Base-by-base conservation (phyloP, 2,329 filamentous ascomycete genomes). In the Monosporascus sp. region DNA sequence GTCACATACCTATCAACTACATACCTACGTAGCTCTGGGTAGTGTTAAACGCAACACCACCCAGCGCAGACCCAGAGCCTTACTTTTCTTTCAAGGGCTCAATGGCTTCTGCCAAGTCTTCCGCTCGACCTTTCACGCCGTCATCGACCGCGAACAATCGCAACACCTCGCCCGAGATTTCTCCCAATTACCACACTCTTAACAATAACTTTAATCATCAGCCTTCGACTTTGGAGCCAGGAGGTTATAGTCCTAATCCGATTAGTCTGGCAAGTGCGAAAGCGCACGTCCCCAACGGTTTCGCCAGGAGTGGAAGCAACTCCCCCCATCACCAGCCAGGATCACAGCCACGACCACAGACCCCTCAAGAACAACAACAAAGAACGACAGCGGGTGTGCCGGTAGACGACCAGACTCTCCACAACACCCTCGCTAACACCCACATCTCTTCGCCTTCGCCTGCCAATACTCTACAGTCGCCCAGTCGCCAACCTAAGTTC, bases 401-500 rank as follows among this genome's bases (percentile, higher is more conserved):
- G 18, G 55, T 67, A 6, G 66, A 71, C 55, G 61, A 69, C 50
- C 65, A 68, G 50, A 70, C 70, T 3, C 44, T 68, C 38, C 64
- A 67, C 51, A 73, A 72, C 54, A 72, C 72, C 2, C 48, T 68
- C 20, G 65, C 69, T 43, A 72, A 74, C 58, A 57, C 70, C 5
- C 65, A 69, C 45, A 55, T 65, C 27, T 53, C 64, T 35, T 63
- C 67, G 25, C 60, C 63, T 46, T 17, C 14, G 20, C 55, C 58
- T 25, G 59, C 59, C 53, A 61, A 61, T 47, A 58, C 53, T 45
- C 51, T 60, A 24, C 57, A 62, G 48, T 45, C 47, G 35, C 48
- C 56, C n/a, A 60, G 52, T 58, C 66, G 55, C 37, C 66, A 68
- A 46, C 76, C 82, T 56, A 81, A 76, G 60, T 87, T 88, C 63